Evolutionary conservation across 2,329 filamentous ascomycete species (phyloP), one percentile per base, ranked within the genome.

Genomic region (Talaromyces pinophilus): DNA sequence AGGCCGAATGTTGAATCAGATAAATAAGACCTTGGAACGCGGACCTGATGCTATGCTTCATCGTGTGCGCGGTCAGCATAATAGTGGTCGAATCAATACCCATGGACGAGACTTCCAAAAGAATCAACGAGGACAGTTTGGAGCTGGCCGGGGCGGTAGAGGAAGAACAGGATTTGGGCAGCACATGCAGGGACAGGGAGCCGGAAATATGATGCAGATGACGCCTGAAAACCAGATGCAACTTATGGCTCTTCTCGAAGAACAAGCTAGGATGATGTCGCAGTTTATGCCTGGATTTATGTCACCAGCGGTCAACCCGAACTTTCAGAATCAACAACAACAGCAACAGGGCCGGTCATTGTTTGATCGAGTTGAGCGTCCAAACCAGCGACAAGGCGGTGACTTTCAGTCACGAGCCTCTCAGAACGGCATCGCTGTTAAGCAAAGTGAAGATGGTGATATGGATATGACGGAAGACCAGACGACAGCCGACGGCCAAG

Each of bases 221-320:
- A 87, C 80, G 79, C 81, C 87, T 77, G 82, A 90, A 80, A 85
- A 92, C 80, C 84, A 94, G 74, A 88, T 92, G 83, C 87, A 90
- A 66, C 83, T 92, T 63, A 89, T 91, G 82, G 85, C 88, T 50
- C 86, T 96, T 81, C 86, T 95, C 69, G 92, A 96, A 78, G 91
- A 96, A 75, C 92, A 96, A 74, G 92, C 91, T 60, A 87, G 90
- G 67, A 91, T 96, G 87, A 92, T 97, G 87, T 87, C 88, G 64
- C 90, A 93, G 71, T 82, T 90, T 75, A 86, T 86, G 76, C 83
- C 82, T 7, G 85, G 85, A 44, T 82, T 84, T 55, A 81, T 83
- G n/a, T 77, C 81, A 46, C 81, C 84, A 2, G 83, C 81, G 25
- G 80, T 86, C 70, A 85, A 85, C 71, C 84, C 83, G 33, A 81